Conservation (phyloP, 345 rosid species). For the Garcia nutans region DNA sequence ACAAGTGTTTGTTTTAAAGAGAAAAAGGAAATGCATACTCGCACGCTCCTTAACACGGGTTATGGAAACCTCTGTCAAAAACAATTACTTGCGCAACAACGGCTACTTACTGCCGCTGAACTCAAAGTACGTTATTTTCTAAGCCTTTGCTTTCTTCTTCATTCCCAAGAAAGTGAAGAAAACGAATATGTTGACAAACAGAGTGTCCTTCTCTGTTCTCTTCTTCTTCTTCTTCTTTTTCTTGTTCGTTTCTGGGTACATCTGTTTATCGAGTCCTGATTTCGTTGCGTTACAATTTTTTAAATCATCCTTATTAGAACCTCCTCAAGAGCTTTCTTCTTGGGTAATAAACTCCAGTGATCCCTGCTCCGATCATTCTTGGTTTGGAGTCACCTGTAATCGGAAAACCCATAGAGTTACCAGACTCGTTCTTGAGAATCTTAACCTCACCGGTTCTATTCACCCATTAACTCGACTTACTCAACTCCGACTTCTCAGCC, state of each 20-base stretch:
- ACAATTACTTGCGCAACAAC: slow-evolving; percentile 1
- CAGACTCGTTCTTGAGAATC: slow-evolving; percentile 35
- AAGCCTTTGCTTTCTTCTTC: not conserved
- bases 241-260: slow-evolving; percentile 8
- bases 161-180: not conserved
- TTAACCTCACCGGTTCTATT: slow-evolving; percentile 32
- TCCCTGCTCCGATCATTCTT: slow-evolving; percentile 30
- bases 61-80: not conserved
- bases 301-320: slow-evolving; percentile 20
- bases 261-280: slow-evolving; percentile 1
- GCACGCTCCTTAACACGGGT: slow-evolving; percentile 5
- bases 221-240: slow-evolving; percentile 12
- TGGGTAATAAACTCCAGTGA: slow-evolving; percentile 32
- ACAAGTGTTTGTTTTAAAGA: not conserved
- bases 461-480: slow-evolving; percentile 24
- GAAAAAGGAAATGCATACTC: not conserved
- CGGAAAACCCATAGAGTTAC: slow-evolving; percentile 34
- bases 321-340: slow-evolving; percentile 22
- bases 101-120: slow-evolving; percentile 7
- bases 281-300: slow-evolving; percentile 26
- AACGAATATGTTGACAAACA: not conserved
- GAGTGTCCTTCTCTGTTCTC: not conserved
- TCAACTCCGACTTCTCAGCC: slow-evolving; percentile 44
- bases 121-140: too few relatives aligned
- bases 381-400: slow-evolving; percentile 45